Evolutionary conservation across 768 basidiomycete species (phyloP).

Genomic region (Macrolepiota albuminosa): DNA sequence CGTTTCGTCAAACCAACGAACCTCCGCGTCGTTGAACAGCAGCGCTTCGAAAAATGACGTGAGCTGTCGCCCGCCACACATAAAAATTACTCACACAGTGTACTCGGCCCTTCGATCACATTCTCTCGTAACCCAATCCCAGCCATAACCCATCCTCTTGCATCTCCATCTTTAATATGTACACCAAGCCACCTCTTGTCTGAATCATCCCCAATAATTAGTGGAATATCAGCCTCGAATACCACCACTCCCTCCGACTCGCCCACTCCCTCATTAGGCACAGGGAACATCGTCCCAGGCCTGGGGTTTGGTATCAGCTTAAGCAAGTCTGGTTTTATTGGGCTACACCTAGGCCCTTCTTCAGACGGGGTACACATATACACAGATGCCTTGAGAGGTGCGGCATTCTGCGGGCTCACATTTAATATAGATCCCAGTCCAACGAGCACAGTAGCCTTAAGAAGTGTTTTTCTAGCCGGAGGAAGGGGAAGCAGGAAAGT

Average conservation of each 20-base stretch:
- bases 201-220: slow-evolving; percentile 6
- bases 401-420: slow-evolving; percentile 44
- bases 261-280: slow-evolving; percentile 62
- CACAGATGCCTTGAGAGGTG: slow-evolving; percentile 43
- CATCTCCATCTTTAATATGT: slow-evolving; percentile 42
- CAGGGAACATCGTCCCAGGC: slow-evolving; percentile 52
- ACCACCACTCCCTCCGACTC: slow-evolving; percentile 72
- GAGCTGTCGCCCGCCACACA: slow-evolving; percentile 6
- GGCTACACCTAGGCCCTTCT: slow-evolving; percentile 27
- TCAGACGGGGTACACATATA: slow-evolving; percentile 34
- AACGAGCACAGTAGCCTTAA: slow-evolving; percentile 50
- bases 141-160: slow-evolving; percentile 59
- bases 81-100: slow-evolving; percentile 39
- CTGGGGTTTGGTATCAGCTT: slow-evolving; percentile 62
- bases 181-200: slow-evolving; percentile 46
- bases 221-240: slow-evolving; percentile 46
- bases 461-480: slow-evolving; percentile 2
- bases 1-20: slow-evolving; percentile 27
- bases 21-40: slow-evolving; percentile 28
- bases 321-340: slow-evolving; percentile 41
- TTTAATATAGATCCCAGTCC: slow-evolving; percentile 52
- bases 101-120: slow-evolving; percentile 27
- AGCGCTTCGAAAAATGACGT: slow-evolving; percentile 28
- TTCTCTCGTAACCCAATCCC: slow-evolving; percentile 36
- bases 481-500: slow-evolving; percentile 52